Conservation (phyloP, 306 rosid genomes). For the Cucumis melo region DNA sequence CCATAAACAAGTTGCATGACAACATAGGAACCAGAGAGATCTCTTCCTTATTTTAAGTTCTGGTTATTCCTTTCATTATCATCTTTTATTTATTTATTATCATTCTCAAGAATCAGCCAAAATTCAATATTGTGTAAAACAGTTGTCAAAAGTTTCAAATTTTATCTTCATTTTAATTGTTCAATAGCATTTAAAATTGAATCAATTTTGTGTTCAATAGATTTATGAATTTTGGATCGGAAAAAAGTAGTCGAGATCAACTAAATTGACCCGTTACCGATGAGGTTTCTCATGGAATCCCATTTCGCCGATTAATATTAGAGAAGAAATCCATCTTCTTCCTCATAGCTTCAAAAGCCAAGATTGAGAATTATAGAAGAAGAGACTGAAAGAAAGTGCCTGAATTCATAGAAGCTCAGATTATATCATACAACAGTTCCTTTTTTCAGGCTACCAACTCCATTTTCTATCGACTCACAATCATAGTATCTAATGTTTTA, state of each 20-base stretch:
- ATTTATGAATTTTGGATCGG: too few species aligned
- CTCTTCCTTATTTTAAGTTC: background rate
- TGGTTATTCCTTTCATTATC: background rate
- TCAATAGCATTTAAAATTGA: too few species aligned
- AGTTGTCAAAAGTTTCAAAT: too few species aligned
- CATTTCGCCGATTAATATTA: too few species aligned
- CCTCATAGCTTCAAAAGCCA: background rate
- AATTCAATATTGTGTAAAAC: too few species aligned
- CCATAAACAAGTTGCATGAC: background rate
- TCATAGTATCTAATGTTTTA: background rate
- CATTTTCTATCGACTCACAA: background rate
- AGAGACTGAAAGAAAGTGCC: background rate
- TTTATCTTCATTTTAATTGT: too few species aligned
- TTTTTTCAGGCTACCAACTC: background rate
- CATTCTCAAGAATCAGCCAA: background rate
- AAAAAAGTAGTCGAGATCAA: too few species aligned
- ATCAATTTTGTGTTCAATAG: too few species aligned
- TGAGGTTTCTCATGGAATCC: too few species aligned
- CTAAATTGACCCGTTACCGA: too few species aligned
- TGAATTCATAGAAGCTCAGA: background rate
- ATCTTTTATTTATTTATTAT: background rate
- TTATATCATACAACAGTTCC: background rate
- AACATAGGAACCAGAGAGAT: background rate
- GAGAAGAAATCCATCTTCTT: background rate
- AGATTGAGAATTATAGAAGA: background rate